phyloP scores from a whole-genome alignment of 306 rosid genomes.

The Psophocarpus tetragonolobus region DNA sequence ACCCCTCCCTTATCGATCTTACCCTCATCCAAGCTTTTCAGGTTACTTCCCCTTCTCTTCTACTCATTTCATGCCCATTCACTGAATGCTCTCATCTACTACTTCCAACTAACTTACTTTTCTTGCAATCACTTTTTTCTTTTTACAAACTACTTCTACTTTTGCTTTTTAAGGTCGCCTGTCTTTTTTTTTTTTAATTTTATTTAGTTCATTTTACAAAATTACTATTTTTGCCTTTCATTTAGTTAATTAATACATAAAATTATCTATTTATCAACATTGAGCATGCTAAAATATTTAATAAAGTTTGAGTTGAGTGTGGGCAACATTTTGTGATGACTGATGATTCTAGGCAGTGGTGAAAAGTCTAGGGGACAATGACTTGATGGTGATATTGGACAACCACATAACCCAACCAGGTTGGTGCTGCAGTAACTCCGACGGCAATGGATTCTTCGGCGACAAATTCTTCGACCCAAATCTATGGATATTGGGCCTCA shows the following conservation, averaged over 20 bases:
- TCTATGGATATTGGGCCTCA: constrained; percentile 68
- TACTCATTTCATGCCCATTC: no score
- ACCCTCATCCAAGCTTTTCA: constrained; percentile 69
- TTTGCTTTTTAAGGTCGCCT: neutral
- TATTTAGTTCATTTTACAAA: neutral
- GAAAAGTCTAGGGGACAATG: constrained; percentile 53
- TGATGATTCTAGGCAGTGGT: constrained; percentile 58
- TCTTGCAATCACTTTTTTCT: neutral
- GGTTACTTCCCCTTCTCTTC: no score
- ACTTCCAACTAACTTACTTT: neutral
- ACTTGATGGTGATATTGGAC: constrained; percentile 82
- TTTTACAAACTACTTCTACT: neutral
- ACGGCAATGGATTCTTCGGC: constrained; percentile 80
- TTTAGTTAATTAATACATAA: neutral
- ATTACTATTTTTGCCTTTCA: neutral
- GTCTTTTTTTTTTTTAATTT: no score
- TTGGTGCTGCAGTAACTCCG: constrained; percentile 76
- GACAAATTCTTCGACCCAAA: constrained; percentile 69
- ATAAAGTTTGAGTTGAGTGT: neutral
- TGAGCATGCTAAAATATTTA: neutral
- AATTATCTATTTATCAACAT: neutral
- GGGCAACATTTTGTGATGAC: neutral
- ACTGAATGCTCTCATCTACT: no score
- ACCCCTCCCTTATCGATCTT: constrained; percentile 75
- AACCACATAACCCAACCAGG: constrained; percentile 77